phyloP scores from a whole-genome alignment of 768 basidiomycete genomes.

The Termitomyces sp. region DNA sequence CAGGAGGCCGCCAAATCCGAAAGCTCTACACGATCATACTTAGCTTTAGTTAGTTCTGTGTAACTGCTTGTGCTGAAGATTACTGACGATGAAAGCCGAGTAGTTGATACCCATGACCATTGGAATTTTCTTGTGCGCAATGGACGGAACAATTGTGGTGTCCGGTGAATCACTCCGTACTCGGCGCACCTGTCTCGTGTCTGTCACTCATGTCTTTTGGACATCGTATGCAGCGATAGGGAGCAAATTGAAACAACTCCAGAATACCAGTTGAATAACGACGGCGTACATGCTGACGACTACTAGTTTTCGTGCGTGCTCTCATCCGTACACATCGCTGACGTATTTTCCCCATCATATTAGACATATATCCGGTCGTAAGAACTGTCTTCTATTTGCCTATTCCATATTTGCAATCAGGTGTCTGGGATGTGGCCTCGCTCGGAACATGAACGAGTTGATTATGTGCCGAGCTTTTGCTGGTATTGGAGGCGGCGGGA shows the following conservation, averaged over 20 bases:
- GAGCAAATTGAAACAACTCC: slow-evolving; percentile 57
- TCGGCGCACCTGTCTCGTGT: not conserved
- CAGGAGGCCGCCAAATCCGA: slow-evolving; percentile 10
- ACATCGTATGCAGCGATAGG: slow-evolving; percentile 54
- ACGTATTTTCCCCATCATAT: not conserved
- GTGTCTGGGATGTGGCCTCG: slow-evolving; percentile 51
- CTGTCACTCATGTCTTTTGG: not conserved
- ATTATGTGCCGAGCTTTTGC: slow-evolving; percentile 52
- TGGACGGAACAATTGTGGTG: slow-evolving; percentile 51
- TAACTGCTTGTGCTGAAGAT: no score
- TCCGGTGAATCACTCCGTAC: slow-evolving; percentile 32
- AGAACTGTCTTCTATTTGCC: slow-evolving; percentile 54
- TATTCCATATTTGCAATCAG: slow-evolving; percentile 55
- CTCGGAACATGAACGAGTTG: slow-evolving; percentile 53
- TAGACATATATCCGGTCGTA: slow-evolving; percentile 67
- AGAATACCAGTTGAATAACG: slow-evolving; percentile 67
- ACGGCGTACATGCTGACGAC: slow-evolving; percentile 62
- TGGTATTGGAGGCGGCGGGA: slow-evolving; percentile 62
- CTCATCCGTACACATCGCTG: not conserved
- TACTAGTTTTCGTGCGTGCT: slow-evolving; percentile 39
- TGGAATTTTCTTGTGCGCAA: slow-evolving; percentile 45
- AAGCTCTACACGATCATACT: slow-evolving; percentile 20
- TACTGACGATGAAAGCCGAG: not conserved
- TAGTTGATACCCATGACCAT: slow-evolving; percentile 48
- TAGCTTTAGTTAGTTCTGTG: slow-evolving; percentile 19